Base-by-base conservation (phyloP, 176 grass and related monocot species). In the Aechmea fasciata region DNA sequence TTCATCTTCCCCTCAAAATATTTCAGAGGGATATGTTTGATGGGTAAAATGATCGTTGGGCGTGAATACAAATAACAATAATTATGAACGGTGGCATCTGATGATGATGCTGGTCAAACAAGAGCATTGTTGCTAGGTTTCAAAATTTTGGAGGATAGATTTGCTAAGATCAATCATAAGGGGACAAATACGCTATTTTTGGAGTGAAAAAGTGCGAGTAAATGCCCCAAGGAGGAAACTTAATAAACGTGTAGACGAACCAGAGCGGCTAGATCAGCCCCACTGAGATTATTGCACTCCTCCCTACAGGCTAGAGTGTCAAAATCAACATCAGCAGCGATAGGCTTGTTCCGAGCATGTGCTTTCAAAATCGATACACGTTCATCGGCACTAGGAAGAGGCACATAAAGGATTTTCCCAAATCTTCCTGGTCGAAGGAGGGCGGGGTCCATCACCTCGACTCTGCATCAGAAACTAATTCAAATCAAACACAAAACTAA, bases 401-500 rank as follows among this genome's bases (percentile, higher is more conserved):
- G 89, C 49, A 97, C 86, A 87, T 85, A 97, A 12, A 85, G 69
- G 72, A 83, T 81, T 55, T 90, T 90, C 3, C 89, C 86, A 65
- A 97, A 87, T 83, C 93, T 87, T 54, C 93, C 93, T 52, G 89
- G 93, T 20, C 86, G 68, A 66, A 97, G 50, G 13, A 87, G 83
- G 68, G 93, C 89, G 18, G 87, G 89, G 77, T 97, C 93, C 73
- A 92, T 92, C 75, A 92, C 84, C 83, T 97, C 93, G 71, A 87
- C 86, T 72, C 83, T 85, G 64, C 25, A 53, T 57, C 49, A 14
- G 73, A 73, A 65, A 24, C 25, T 9, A 11, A 53, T 49, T 73
- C 11, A 48, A 15, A 48, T 19, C 6, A 19, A 33, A 50, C 9
- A 9, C 20, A 18, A 2, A 59, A 61, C 55, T 61, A 41, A 41